Percentiles rank a stretch among this genome's conserved stretches.
phyloP scores from a whole-genome alignment of 139 green algal species.

The Chlorella sp. region DNA sequence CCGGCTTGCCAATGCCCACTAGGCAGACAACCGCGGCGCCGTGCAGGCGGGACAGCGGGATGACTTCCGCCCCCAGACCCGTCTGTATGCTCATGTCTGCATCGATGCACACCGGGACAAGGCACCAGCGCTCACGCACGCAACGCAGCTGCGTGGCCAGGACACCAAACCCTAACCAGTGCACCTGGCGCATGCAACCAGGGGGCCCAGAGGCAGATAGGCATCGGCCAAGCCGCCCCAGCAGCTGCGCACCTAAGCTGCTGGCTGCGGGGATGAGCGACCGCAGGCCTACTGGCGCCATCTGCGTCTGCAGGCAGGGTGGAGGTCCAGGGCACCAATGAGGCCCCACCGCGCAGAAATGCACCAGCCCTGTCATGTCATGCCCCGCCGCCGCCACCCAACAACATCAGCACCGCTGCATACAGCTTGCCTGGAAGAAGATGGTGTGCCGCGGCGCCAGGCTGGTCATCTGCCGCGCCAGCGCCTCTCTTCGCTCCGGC shows the following conservation, averaged over 20 bases:
- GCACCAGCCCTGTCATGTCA: too few relatives aligned
- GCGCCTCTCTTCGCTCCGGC: conserved; percentile 13
- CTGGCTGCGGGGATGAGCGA: conserved; percentile 23
- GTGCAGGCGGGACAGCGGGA: conserved; percentile 22
- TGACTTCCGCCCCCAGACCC: neutral
- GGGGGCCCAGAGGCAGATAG: neutral
- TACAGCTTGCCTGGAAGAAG: neutral
- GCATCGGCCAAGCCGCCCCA: neutral
- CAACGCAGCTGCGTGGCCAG: too few relatives aligned
- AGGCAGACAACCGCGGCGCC: conserved; percentile 40
- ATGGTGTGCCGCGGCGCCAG: conserved; percentile 43
- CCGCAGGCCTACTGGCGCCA: conserved; percentile 27
- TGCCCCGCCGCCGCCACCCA: too few relatives aligned
- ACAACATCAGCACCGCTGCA: too few relatives aligned
- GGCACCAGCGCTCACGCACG: too few relatives aligned
- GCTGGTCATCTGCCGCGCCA: conserved; percentile 8
- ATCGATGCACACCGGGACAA: too few relatives aligned
- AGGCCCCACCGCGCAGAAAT: too few relatives aligned
- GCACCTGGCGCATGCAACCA: too few relatives aligned
- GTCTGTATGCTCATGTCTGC: conserved; percentile 29
- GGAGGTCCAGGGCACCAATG: too few relatives aligned
- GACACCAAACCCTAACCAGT: too few relatives aligned
- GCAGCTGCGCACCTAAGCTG: conserved; percentile 13
- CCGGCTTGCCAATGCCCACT: conserved; percentile 40
- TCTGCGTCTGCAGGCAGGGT: conserved; percentile 8